These are phyloP conservation scores for Drechslera avenae DNA, from an alignment of 2,329 filamentous ascomycete genomes.

Conservation along the genomic window DNA sequence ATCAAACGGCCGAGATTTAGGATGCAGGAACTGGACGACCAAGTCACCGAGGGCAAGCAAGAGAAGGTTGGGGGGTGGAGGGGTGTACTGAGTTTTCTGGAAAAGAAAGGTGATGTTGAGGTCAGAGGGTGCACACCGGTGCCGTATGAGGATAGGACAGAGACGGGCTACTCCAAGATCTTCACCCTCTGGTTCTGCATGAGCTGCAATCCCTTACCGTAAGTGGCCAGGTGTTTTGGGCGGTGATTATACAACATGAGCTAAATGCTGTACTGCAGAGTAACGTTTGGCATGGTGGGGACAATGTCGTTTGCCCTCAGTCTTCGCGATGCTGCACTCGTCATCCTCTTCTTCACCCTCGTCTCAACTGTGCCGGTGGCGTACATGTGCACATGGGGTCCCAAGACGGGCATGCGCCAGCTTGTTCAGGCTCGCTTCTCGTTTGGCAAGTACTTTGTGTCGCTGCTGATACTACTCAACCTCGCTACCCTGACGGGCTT, in stretches of 20 bases:
- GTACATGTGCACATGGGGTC: constrained; percentile 63
- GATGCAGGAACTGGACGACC: constrained; percentile 1
- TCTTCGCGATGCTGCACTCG: constrained; percentile 61
- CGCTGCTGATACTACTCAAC: constrained; percentile 66
- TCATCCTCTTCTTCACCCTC: constrained; percentile 68
- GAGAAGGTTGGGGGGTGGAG: constrained; percentile 19
- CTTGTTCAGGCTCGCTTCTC: constrained; percentile 69
- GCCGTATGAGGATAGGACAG: constrained; percentile 59
- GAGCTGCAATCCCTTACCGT: constrained; percentile 64
- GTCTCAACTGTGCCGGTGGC: constrained; percentile 61
- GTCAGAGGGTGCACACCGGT: constrained; percentile 61
- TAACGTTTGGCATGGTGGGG: constrained; percentile 68
- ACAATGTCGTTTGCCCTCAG: constrained; percentile 61
- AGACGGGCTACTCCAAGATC: constrained; percentile 60
- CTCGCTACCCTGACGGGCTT: constrained; percentile 68
- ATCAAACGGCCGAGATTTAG: constrained; percentile 6
- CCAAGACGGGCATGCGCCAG: constrained; percentile 68
- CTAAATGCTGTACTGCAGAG: constrained; percentile 39
- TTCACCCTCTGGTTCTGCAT: constrained; percentile 67
- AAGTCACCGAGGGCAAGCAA: constrained; percentile 18
- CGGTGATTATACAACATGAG: neutral
- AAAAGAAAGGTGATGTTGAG: constrained; percentile 37
- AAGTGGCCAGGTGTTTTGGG: constrained; percentile 28
- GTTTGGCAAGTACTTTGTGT: constrained; percentile 62
- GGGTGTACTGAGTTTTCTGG: constrained; percentile 26